A percentile compares a stretch with the other conserved stretches of the same genome.
Conservation (phyloP, 192 early-diverging fungal genomes). For the Coemansia aciculifera region DNA sequence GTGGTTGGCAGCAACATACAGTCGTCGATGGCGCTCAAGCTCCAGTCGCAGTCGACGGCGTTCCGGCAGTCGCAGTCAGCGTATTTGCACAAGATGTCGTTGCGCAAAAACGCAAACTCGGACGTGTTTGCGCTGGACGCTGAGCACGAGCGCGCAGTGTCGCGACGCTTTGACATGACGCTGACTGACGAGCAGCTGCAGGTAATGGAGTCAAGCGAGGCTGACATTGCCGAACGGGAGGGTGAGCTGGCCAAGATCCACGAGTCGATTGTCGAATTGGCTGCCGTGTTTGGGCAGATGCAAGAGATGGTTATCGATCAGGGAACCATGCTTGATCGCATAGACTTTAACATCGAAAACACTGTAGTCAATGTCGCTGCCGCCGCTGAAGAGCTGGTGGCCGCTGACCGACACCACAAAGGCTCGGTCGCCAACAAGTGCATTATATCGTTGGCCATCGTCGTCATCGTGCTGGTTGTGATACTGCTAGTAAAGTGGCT, state of each 20-base stretch:
- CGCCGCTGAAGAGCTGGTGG: conserved; percentile 79
- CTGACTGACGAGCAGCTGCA: conserved; percentile 87
- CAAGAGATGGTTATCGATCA: conserved; percentile 98
- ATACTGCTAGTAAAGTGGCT: conserved; percentile 73
- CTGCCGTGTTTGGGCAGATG: conserved; percentile 89
- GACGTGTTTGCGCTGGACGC: conserved; percentile 48
- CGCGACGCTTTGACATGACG: conserved; percentile 51
- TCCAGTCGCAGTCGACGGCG: conserved; percentile 79
- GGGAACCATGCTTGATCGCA: conserved; percentile 93
- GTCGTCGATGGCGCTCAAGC: conserved; percentile 79
- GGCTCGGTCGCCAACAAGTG: conserved; percentile 78
- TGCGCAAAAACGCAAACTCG: conserved; percentile 48
- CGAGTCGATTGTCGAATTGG: conserved; percentile 84
- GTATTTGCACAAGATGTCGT: conserved; percentile 73
- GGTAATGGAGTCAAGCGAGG: conserved; percentile 75
- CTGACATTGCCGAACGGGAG: conserved; percentile 79
- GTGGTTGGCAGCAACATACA: conserved; percentile 84
- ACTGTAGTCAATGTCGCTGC: conserved; percentile 75
- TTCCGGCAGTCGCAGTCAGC: conserved; percentile 87
- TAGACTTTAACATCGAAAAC: conserved; percentile 96
- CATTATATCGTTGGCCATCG: conserved; percentile 74
- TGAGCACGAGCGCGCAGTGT: conserved; percentile 41
- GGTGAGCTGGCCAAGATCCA: conserved; percentile 91
- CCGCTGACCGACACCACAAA: conserved; percentile 81
- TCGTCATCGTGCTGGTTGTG: conserved; percentile 79